Evolutionary conservation across 495 filamentous ascomycete species (phyloP).

Genomic region (Oleoguttula mirabilis): DNA sequence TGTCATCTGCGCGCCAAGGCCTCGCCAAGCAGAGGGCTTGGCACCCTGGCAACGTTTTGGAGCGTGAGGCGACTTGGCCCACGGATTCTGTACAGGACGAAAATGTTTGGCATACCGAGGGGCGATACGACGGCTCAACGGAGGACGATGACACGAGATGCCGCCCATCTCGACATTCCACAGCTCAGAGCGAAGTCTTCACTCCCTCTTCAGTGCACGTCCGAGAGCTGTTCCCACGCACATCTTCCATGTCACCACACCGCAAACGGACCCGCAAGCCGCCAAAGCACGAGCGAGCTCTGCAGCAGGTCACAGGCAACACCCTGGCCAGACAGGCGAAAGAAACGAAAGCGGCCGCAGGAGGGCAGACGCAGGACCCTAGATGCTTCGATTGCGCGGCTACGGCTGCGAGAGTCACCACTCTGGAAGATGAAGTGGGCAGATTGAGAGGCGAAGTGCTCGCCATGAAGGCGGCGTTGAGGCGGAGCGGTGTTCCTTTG

Average conservation of each 20-base stretch:
- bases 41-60: conserved; percentile 7
- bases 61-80: conserved; percentile 12
- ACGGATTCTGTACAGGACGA: conserved; percentile 8
- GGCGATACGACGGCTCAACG: conserved; percentile 12
- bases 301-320: conserved; percentile 5
- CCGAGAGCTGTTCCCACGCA: conserved; percentile 14
- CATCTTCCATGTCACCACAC: conserved; percentile 13
- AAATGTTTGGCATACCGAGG: conserved; percentile 18
- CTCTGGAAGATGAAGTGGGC: conserved; percentile 8
- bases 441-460: conserved; percentile 12
- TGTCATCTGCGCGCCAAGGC: background rate
- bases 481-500: conserved; percentile 6
- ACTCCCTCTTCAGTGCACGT: conserved; percentile 12
- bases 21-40: conserved; percentile 5
- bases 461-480: conserved; percentile 8
- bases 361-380: background rate
- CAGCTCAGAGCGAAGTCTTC: conserved; percentile 2
- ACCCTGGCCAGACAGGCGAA: background rate
- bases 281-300: background rate
- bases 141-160: conserved; percentile 4
- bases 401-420: background rate
- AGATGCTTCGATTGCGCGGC: conserved; percentile 1
- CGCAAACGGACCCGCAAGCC: background rate
- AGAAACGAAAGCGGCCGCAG: conserved; percentile 7
- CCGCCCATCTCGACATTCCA: background rate